phyloP scores from a whole-genome alignment of 2,329 filamentous ascomycete species.

The Scedosporium apiospermum region DNA sequence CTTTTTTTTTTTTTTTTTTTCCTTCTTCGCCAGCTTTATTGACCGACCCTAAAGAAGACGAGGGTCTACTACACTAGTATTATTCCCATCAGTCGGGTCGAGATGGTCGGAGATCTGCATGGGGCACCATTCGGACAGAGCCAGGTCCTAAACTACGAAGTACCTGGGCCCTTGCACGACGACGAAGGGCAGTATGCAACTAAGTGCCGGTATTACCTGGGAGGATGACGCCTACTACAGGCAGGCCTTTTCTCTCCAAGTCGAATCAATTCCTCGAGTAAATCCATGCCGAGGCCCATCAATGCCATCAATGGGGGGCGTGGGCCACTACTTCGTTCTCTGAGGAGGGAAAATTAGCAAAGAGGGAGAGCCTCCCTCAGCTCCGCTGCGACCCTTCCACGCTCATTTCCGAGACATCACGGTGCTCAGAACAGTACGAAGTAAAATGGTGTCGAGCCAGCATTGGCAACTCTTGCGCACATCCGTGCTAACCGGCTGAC shows the following conservation, averaged over 20 bases:
- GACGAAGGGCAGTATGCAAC: no score
- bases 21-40: no score
- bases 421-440: neutral
- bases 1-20: neutral
- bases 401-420: neutral
- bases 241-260: no score
- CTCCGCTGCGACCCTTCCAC: neutral
- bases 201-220: no score
- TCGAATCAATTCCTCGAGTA: no score
- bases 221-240: no score
- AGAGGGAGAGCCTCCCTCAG: neutral
- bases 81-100: neutral
- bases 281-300: no score
- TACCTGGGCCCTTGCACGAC: no score
- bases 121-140: neutral
- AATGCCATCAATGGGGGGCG: no score
- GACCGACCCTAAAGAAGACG: neutral
- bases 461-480: neutral
- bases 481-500: neutral
- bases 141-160: no score
- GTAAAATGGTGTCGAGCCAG: neutral
- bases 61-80: neutral
- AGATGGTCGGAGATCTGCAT: neutral
- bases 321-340: no score
- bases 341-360: no score